Conservation (phyloP, 163 green algal genomes). For the Scenedesmus sp. region DNA sequence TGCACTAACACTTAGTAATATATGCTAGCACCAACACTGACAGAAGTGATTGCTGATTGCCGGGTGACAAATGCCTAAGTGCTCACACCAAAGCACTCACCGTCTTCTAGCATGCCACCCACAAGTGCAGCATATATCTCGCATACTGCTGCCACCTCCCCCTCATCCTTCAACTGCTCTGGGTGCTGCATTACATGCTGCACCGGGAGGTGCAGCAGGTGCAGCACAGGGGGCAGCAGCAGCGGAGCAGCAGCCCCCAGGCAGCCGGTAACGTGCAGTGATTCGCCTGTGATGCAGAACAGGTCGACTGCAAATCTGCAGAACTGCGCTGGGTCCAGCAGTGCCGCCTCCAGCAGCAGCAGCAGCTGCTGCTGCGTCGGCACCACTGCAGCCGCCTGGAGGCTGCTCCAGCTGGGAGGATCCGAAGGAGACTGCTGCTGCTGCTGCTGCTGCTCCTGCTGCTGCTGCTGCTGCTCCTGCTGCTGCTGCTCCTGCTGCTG, state of each 20-base stretch:
- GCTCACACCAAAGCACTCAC: too few relatives aligned
- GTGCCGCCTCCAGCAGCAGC: neutral
- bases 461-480: conserved; percentile 1
- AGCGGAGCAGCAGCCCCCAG: neutral
- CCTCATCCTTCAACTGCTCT: neutral
- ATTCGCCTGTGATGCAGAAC: neutral
- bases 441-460: conserved; percentile 13
- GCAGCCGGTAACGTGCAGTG: neutral
- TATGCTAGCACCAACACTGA: neutral
- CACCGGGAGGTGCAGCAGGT: neutral
- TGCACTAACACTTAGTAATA: too few relatives aligned
- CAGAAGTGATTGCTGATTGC: neutral
- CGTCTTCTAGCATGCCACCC: too few relatives aligned
- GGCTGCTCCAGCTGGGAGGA: neutral
- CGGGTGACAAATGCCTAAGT: neutral
- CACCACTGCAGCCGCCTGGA: too few relatives aligned
- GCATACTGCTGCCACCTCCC: too few relatives aligned
- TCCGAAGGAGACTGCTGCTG: neutral
- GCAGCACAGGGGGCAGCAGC: neutral
- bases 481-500: neutral
- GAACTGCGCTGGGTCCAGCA: neutral
- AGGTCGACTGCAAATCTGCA: neutral
- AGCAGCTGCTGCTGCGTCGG: neutral
- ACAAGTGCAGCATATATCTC: neutral
- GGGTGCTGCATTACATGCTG: neutral